Evolutionary conservation across 1,284 basidiomycete species (phyloP), one percentile per base, ranked within the genome.

Genomic region (Gomphus sp.): DNA sequence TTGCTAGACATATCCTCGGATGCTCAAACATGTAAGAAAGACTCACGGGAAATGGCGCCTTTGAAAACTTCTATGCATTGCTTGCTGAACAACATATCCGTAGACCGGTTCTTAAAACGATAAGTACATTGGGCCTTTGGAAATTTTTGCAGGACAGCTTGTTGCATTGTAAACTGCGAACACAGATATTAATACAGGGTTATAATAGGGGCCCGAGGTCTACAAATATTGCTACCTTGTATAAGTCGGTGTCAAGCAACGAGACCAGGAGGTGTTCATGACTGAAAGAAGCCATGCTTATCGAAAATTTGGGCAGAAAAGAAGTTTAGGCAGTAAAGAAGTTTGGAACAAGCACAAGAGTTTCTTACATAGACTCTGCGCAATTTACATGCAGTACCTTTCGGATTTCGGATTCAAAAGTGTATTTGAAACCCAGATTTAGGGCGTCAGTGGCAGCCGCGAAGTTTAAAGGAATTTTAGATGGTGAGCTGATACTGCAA

Each of bases 171-270:
- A 55, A 98, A 77, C 92, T 97, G 68, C 41, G 12, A 25, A 57
- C 43, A 25, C 18, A 54, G 25, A 44, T 16, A 34, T 45, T 16
- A 45, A 9, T 31, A 34, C 3, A n/a, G 6, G 7, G 18, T n/a
- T 9, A 31, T 22, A 22, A 22, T 22, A 22, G 22, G 22, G 43
- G 11, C n/a, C 25, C 12, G 14, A 41, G 4, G 28, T 31, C 31
- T 12, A 14, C 34, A 22, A 34, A 12, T 45, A 14, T 12, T 34
- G 22, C 22, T 59, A 86, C 92, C 81, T 97, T 99, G 85, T 99
- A 98, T 45, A 98, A 75, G 71, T 99, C 96, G 0, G 94, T 97
- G 71, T 98, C 96, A 58, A 99, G 80, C 58, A 98, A 77, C 34
- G 91, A 93, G 61, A 72, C 69, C 0, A 77, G 78, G 8, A 76